Evolutionary conservation across 495 filamentous ascomycete genomes (phyloP).

Genomic region (Delitschia confertaspora): DNA sequence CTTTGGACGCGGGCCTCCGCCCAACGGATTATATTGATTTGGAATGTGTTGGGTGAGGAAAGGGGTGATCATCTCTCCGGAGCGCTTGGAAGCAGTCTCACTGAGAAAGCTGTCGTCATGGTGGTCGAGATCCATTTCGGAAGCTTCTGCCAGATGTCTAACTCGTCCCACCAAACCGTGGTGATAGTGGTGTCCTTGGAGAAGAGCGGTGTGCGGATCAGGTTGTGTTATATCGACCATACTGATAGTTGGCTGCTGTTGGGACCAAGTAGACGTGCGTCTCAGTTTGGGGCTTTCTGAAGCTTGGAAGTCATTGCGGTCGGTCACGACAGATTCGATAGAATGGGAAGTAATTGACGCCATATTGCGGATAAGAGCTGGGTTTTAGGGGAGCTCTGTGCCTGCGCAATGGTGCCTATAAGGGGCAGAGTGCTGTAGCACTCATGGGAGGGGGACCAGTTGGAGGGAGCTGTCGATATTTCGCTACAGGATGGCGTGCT

Average conservation of each 20-base stretch:
- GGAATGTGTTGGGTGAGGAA: constrained; percentile 31
- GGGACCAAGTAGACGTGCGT: constrained; percentile 19
- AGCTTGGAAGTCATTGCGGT: not conserved
- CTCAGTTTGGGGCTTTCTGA: constrained; percentile 6
- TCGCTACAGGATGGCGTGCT: constrained; percentile 19
- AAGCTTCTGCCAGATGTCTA: constrained; percentile 2
- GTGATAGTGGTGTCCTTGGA: constrained; percentile 28
- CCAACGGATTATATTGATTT: constrained; percentile 29
- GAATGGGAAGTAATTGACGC: constrained; percentile 21
- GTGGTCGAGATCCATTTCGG: not conserved
- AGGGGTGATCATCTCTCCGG: constrained; percentile 27
- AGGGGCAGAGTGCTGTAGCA: constrained; percentile 1
- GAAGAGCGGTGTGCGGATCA: constrained; percentile 20
- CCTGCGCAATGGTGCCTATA: constrained; percentile 16
- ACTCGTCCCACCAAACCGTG: constrained; percentile 7
- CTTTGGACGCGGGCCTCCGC: constrained; percentile 4
- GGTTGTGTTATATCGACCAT: constrained; percentile 2
- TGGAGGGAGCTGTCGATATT: constrained; percentile 10
- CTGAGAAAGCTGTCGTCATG: constrained; percentile 15
- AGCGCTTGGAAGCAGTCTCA: constrained; percentile 12
- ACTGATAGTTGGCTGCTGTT: not conserved
- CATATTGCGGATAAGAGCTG: constrained; percentile 10
- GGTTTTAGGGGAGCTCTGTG: constrained; percentile 1
- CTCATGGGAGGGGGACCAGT: constrained; percentile 3
- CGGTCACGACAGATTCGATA: constrained; percentile 13